Percentiles rank a stretch among this genome's conserved stretches.
Evolutionary conservation across 2,329 filamentous ascomycete species (phyloP).

Genomic region (Claviceps arundinis): DNA sequence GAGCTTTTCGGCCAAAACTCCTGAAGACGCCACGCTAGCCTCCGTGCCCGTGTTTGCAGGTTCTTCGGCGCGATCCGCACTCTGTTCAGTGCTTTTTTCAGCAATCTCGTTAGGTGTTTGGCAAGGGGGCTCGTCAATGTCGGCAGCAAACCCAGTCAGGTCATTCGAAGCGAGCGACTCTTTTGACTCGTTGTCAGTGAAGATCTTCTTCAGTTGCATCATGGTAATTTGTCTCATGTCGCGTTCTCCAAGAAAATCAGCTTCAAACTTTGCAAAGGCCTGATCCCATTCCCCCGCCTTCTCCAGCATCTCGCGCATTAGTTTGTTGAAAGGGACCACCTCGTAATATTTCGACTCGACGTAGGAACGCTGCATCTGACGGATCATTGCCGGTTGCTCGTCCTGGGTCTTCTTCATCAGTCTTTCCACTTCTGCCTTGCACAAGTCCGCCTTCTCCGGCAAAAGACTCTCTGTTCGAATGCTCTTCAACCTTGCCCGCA

Average conservation of each 20-base stretch:
- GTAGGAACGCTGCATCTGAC: slow-evolving; percentile 77
- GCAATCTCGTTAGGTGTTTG: slow-evolving; percentile 33
- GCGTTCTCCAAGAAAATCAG: slow-evolving; percentile 89
- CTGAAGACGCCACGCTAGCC: slow-evolving; percentile 16
- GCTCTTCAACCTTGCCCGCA: slow-evolving; percentile 68
- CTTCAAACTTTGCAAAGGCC: slow-evolving; percentile 79
- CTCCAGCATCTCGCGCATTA: slow-evolving; percentile 81
- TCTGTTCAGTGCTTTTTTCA: slow-evolving; percentile 30
- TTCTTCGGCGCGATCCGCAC: slow-evolving; percentile 17
- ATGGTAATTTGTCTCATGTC: slow-evolving; percentile 88
- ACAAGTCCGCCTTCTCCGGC: slow-evolving; percentile 73
- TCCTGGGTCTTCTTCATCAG: slow-evolving; percentile 70
- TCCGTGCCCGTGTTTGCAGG: slow-evolving; percentile 22
- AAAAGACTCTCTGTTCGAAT: slow-evolving; percentile 88
- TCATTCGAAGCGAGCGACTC: slow-evolving; percentile 61
- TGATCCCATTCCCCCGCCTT: slow-evolving; percentile 90
- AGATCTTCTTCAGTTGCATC: slow-evolving; percentile 87
- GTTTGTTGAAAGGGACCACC: slow-evolving; percentile 81
- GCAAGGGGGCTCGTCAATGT: slow-evolving; percentile 33
- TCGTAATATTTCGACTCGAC: slow-evolving; percentile 94
- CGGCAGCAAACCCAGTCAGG: slow-evolving; percentile 42
- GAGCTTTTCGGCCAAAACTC: slow-evolving; percentile 7
- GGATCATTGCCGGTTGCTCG: slow-evolving; percentile 61
- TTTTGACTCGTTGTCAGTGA: slow-evolving; percentile 77
- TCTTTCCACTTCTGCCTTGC: slow-evolving; percentile 66